A percentile compares a stretch with the other conserved stretches of the same genome.
phyloP scores from a whole-genome alignment of 805 yeast genomes.

The Grigorovia jiainica region DNA sequence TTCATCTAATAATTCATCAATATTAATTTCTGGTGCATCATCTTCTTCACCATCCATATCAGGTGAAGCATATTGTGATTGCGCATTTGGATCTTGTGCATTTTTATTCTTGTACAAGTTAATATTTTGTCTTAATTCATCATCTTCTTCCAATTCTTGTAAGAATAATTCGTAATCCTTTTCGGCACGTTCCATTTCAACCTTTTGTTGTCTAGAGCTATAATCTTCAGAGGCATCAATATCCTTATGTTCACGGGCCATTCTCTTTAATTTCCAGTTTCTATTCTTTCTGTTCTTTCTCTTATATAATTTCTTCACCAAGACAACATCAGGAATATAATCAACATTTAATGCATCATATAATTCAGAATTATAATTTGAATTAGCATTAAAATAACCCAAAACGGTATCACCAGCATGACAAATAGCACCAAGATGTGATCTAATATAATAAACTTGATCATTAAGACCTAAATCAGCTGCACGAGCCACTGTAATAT shows the following conservation, averaged over 20 bases:
- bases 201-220: constrained; percentile 64
- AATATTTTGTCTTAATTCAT: constrained; percentile 82
- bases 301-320: constrained; percentile 81
- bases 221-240: constrained; percentile 61
- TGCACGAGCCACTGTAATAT: constrained; percentile 83
- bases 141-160: constrained; percentile 95
- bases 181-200: constrained; percentile 86
- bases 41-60: constrained; percentile 54
- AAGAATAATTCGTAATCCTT: constrained; percentile 91
- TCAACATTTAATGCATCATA: constrained; percentile 61
- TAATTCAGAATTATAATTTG: constrained; percentile 81
- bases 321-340: constrained; percentile 72
- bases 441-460: constrained; percentile 69
- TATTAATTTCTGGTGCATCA: constrained; percentile 79
- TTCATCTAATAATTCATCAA: constrained; percentile 91
- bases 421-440: constrained; percentile 87
- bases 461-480: constrained; percentile 83
- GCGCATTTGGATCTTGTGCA: constrained; percentile 1
- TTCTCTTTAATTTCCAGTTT: constrained; percentile 91
- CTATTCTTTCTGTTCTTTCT: constrained; percentile 68
- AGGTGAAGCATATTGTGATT: constrained; percentile 13
- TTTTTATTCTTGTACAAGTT: constrained; percentile 68
- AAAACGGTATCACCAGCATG: constrained; percentile 94
- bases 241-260: constrained; percentile 93
- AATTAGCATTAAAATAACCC: constrained; percentile 79